phyloP scores from a whole-genome alignment of 352 stramenopile genomes.

The Pythium vanterpoolii region DNA sequence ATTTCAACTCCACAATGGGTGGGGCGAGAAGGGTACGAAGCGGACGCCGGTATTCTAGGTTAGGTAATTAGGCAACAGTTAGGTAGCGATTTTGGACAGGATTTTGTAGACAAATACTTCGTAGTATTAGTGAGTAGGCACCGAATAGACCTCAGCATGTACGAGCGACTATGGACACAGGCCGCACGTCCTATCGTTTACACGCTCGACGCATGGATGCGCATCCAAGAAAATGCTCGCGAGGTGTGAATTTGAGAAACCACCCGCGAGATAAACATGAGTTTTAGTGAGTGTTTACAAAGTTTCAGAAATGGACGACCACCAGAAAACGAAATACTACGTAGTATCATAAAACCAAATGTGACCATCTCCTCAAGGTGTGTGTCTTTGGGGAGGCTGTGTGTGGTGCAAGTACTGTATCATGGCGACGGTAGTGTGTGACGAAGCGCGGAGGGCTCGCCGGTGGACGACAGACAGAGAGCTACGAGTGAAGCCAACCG shows the following conservation, averaged over 20 bases:
- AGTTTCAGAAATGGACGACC: conserved; percentile 15
- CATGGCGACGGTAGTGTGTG: background rate
- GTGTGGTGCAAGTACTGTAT: too few relatives aligned
- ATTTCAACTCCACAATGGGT: too few relatives aligned
- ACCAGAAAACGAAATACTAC: conserved; percentile 22
- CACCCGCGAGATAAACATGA: background rate
- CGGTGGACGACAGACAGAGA: background rate
- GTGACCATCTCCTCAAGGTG: background rate
- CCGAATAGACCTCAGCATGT: background rate
- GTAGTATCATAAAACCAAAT: conserved; percentile 1
- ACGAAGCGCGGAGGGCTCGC: background rate
- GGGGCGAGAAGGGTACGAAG: too few relatives aligned
- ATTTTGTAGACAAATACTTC: conserved; percentile 12
- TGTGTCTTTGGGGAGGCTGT: conserved; percentile 14
- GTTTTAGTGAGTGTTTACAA: background rate
- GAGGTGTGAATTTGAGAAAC: background rate
- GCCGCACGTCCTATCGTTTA: too few relatives aligned
- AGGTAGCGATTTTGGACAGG: conserved; percentile 9
- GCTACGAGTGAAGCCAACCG: background rate
- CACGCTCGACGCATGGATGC: too few relatives aligned
- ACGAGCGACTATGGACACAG: background rate
- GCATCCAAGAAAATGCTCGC: too few relatives aligned
- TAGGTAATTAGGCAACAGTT: conserved; percentile 6
- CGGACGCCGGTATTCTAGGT: conserved; percentile 2
- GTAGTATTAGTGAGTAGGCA: too few relatives aligned